Percentiles rank a stretch among this genome's conserved stretches.
These are phyloP conservation scores for Wickerhamomyces strasburgensis DNA, from an alignment of 805 yeast species.

Conservation along the genomic window DNA sequence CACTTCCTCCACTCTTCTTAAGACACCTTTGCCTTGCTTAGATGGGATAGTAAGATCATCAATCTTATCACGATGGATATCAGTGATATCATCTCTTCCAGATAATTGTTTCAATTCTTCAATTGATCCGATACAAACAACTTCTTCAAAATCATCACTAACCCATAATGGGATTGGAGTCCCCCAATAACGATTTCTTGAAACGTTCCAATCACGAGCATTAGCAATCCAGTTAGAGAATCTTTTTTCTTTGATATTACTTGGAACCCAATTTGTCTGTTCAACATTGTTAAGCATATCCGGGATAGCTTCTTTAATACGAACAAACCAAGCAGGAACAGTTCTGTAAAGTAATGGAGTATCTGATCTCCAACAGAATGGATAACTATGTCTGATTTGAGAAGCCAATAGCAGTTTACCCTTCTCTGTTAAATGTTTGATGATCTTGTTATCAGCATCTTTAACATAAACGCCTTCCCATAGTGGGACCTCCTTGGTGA, in stretches of 20 bases:
- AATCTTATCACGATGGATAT: constrained; percentile 89
- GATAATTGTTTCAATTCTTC: constrained; percentile 80
- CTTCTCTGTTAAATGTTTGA: constrained; percentile 71
- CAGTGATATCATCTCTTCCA: constrained; percentile 77
- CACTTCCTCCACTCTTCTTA: constrained; percentile 93
- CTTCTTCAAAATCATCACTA: constrained; percentile 86
- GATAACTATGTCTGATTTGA: constrained; percentile 93
- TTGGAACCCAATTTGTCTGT: constrained; percentile 93
- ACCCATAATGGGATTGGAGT: constrained; percentile 99
- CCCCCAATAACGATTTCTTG: constrained; percentile 99
- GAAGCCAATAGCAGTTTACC: constrained; percentile 73
- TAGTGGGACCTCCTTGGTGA: constrained; percentile 69
- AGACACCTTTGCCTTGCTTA: constrained; percentile 75
- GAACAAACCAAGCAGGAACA: constrained; percentile 98
- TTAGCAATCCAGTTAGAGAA: constrained; percentile 97
- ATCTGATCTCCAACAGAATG: constrained; percentile 99
- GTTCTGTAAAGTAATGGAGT: constrained; percentile 95
- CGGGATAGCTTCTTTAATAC: constrained; percentile 82
- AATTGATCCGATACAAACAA: constrained; percentile 90
- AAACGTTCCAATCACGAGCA: constrained; percentile 98
- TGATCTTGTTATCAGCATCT: constrained; percentile 90
- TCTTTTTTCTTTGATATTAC: constrained; percentile 84
- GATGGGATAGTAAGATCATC: constrained; percentile 94
- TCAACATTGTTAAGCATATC: constrained; percentile 83
- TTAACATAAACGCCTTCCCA: constrained; percentile 85